phyloP scores from a whole-genome alignment of 2,329 filamentous ascomycete genomes.

The Anthostomella pinea region DNA sequence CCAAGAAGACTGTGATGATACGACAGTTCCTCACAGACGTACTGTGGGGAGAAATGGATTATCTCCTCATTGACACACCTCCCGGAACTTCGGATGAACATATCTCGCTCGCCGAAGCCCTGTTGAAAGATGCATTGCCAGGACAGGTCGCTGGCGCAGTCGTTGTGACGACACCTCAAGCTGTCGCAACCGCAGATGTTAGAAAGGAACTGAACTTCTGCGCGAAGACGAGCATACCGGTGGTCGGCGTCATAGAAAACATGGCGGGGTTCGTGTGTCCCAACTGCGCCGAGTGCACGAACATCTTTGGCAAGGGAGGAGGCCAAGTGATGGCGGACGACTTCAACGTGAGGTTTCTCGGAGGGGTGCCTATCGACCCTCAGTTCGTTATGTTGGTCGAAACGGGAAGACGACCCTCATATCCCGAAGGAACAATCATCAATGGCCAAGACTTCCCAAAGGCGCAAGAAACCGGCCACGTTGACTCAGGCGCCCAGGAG shows the following conservation, averaged over 20 bases:
- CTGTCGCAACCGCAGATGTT: constrained; percentile 88
- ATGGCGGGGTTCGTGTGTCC: constrained; percentile 92
- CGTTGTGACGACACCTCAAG: constrained; percentile 93
- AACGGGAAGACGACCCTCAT: constrained; percentile 61
- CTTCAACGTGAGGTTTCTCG: constrained; percentile 79
- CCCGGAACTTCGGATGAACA: constrained; percentile 97
- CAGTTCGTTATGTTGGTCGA: constrained; percentile 88
- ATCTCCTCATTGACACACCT: constrained; percentile 90
- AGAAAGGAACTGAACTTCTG: constrained; percentile 95
- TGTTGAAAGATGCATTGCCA: constrained; percentile 60
- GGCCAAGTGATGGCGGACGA: constrained; percentile 86
- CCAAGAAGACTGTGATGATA: constrained; percentile 99
- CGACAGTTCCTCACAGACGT: constrained; percentile 93
- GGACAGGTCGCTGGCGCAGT: constrained; percentile 82
- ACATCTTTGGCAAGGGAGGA: constrained; percentile 89
- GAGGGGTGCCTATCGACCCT: constrained; percentile 86
- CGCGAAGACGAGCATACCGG: constrained; percentile 72
- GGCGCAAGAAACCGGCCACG: constrained; percentile 27
- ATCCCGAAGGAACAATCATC: constrained; percentile 65
- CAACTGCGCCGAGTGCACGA: constrained; percentile 79
- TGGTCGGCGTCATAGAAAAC: constrained; percentile 92
- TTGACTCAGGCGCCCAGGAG: constrained; percentile 23
- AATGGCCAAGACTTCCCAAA: constrained; percentile 53
- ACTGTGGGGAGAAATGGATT: constrained; percentile 84
- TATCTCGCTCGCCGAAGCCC: constrained; percentile 87